These are phyloP conservation scores for Mortierella sp. DNA, from an alignment of 371 early-diverging fungal genomes.

Conservation along the genomic window DNA sequence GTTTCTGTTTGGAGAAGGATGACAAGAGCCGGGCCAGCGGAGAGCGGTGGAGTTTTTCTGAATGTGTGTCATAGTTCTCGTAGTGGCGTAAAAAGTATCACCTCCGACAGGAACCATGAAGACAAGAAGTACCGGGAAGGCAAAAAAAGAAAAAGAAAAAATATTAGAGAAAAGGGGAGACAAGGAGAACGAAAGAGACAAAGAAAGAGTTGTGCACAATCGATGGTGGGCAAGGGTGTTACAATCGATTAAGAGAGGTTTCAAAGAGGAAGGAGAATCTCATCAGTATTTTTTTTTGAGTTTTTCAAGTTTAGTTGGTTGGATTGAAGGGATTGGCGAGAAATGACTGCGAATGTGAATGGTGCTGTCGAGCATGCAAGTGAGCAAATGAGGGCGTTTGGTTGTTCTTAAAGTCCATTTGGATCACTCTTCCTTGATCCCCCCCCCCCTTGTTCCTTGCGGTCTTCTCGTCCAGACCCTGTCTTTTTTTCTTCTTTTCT, in stretches of 20 bases:
- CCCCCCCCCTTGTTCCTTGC: background rate
- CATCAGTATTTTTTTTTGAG: too few species aligned
- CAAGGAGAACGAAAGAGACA: background rate
- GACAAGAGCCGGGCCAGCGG: background rate
- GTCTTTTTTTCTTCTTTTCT: too few species aligned
- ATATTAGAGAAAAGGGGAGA: background rate
- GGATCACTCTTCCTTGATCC: too few species aligned
- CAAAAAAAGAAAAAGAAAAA: background rate
- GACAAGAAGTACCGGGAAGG: background rate
- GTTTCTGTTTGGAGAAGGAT: conserved; percentile 2
- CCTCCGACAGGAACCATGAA: background rate
- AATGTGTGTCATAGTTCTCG: background rate
- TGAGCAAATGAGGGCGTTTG: background rate
- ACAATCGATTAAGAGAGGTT: background rate
- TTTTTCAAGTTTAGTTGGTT: background rate
- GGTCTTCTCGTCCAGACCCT: background rate
- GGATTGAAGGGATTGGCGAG: background rate
- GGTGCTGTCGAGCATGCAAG: background rate
- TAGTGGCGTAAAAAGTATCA: background rate
- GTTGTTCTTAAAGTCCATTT: background rate
- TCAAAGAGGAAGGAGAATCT: background rate
- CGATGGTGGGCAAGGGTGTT: conserved; percentile 1
- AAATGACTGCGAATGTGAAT: background rate
- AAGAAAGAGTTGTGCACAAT: background rate
- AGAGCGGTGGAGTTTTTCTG: background rate